Percentiles rank a stretch among this genome's conserved stretches.
Conservation (phyloP, 768 basidiomycete genomes). For the Rhodotorula sphaerocarpa region DNA sequence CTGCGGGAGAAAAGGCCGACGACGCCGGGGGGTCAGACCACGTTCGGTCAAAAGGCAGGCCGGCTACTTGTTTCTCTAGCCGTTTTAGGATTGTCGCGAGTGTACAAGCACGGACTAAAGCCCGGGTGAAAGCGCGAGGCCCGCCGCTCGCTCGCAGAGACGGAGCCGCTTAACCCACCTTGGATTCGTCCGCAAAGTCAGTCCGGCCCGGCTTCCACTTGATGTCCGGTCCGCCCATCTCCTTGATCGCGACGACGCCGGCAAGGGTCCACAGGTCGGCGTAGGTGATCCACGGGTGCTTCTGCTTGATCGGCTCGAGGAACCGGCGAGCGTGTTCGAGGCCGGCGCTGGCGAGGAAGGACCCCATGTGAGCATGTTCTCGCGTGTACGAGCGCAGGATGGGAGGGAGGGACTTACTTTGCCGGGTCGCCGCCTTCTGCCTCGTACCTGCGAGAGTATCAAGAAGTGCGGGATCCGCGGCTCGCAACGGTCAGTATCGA, state of each 20-base stretch:
- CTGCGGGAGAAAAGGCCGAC: not conserved
- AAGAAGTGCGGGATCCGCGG: not conserved
- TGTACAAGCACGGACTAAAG: no score
- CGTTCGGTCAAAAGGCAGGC: no score
- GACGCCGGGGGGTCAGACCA: not conserved
- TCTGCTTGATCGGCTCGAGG: slow-evolving; percentile 72
- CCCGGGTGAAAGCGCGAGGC: no score
- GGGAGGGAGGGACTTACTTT: slow-evolving; percentile 14
- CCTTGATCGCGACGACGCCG: slow-evolving; percentile 79
- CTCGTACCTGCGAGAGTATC: slow-evolving; percentile 12
- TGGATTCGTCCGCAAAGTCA: slow-evolving; percentile 47
- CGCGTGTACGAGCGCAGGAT: not conserved
- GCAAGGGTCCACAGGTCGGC: slow-evolving; percentile 56
- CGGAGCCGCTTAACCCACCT: no score
- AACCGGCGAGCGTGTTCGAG: slow-evolving; percentile 67
- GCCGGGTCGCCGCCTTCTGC: slow-evolving; percentile 30
- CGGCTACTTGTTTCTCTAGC: no score
- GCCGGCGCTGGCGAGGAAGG: slow-evolving; percentile 63
- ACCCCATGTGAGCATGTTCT: not conserved
- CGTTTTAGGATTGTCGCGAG: no score
- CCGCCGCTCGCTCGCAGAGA: no score
- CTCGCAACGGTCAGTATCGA: not conserved
- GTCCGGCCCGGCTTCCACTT: slow-evolving; percentile 90
- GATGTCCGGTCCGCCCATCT: slow-evolving; percentile 84
- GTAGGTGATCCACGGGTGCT: slow-evolving; percentile 78